These are phyloP conservation scores for Axilococcus clingmanii DNA, from an alignment of 139 green algal genomes.

Conservation along the genomic window DNA sequence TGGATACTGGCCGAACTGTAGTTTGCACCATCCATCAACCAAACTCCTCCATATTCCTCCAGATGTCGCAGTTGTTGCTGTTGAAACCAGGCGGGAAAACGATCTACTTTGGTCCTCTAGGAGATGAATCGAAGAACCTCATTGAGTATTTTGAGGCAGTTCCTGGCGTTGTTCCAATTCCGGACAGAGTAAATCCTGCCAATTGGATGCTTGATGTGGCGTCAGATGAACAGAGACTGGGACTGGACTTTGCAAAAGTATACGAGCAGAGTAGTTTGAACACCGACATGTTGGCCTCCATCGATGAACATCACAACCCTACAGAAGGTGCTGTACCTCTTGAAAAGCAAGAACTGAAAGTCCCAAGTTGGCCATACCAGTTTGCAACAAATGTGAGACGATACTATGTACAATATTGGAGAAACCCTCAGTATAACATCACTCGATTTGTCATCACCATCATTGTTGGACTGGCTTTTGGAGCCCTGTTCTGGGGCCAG, in stretches of 20 bases:
- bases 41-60: constrained; percentile 35
- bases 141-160: constrained; percentile 38
- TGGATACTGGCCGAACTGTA: constrained; percentile 11
- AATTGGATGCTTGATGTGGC: constrained; percentile 37
- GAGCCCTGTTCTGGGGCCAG: constrained; percentile 2
- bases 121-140: constrained; percentile 17
- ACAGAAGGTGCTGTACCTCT: neutral
- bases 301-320: neutral
- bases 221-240: constrained; percentile 4
- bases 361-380: constrained; percentile 9
- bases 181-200: constrained; percentile 10
- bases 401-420: constrained; percentile 28
- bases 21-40: constrained; percentile 55
- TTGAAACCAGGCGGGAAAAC: constrained; percentile 36
- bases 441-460: constrained; percentile 33
- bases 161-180: constrained; percentile 7
- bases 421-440: constrained; percentile 33
- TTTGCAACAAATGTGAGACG: constrained; percentile 25
- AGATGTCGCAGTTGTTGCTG: constrained; percentile 48
- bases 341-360: neutral
- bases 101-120: constrained; percentile 37
- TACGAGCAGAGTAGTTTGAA: constrained; percentile 13
- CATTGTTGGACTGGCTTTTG: constrained; percentile 32
- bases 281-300: constrained; percentile 1
- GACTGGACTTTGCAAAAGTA: constrained; percentile 23